Conservation (phyloP, 768 basidiomycete genomes). For the Nidula microcarpa region DNA sequence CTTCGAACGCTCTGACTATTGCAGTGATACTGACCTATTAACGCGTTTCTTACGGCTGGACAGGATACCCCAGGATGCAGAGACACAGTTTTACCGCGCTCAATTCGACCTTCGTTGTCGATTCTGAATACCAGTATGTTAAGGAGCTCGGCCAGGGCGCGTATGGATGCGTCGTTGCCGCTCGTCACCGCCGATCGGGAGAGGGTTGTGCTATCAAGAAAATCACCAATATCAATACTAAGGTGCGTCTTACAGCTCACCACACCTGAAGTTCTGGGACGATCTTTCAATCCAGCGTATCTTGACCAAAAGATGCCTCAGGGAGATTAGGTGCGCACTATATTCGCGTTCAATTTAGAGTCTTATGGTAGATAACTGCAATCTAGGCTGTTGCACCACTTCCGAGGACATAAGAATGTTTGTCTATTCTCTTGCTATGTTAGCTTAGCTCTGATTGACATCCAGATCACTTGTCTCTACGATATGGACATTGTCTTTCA, state of each 20-base stretch:
- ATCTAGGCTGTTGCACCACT: slow-evolving; percentile 86
- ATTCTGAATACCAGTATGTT: slow-evolving; percentile 87
- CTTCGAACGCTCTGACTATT: background rate
- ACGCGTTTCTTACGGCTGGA: slow-evolving; percentile 9
- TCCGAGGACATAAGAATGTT: slow-evolving; percentile 98
- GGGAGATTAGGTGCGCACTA: slow-evolving; percentile 79
- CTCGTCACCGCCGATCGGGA: slow-evolving; percentile 77
- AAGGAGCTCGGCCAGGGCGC: slow-evolving; percentile 98
- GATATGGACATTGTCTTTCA: slow-evolving; percentile 99
- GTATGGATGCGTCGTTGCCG: slow-evolving; percentile 89
- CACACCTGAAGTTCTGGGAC: slow-evolving; percentile 3
- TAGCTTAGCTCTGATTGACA: slow-evolving; percentile 14
- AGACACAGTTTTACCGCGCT: slow-evolving; percentile 79
- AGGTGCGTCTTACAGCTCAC: slow-evolving; percentile 38
- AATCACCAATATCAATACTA: slow-evolving; percentile 91
- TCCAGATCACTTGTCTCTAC: slow-evolving; percentile 91
- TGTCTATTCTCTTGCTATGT: slow-evolving; percentile 14
- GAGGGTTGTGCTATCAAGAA: slow-evolving; percentile 96
- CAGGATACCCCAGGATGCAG: slow-evolving; percentile 43
- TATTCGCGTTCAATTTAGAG: background rate
- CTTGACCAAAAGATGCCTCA: slow-evolving; percentile 91
- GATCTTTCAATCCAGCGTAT: slow-evolving; percentile 58
- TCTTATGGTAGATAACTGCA: slow-evolving; percentile 6
- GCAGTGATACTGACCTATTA: background rate
- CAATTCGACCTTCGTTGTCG: slow-evolving; percentile 85